Conservation (phyloP, 352 stramenopile genomes). For the Pythium phragmitis region DNA sequence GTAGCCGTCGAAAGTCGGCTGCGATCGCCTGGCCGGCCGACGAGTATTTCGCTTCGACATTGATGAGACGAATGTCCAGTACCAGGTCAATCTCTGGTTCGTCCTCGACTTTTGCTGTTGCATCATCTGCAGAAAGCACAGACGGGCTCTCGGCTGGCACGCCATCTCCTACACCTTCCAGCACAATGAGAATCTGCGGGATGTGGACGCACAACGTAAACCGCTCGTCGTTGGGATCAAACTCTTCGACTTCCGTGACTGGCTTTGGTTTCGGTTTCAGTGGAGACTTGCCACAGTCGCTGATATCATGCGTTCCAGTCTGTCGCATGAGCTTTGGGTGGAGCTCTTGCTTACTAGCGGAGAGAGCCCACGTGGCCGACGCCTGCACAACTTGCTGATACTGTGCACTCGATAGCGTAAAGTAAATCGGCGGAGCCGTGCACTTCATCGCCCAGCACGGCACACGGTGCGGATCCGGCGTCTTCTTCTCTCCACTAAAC, state of each 20-base stretch:
- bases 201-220: slow-evolving; percentile 65
- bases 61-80: slow-evolving; percentile 55
- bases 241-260: slow-evolving; percentile 25
- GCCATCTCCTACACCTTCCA: slow-evolving; percentile 42
- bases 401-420: slow-evolving; percentile 63
- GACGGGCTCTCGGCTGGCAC: not conserved
- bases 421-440: slow-evolving; percentile 68
- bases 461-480: slow-evolving; percentile 30
- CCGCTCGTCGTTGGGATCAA: slow-evolving; percentile 61
- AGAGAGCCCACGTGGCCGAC: slow-evolving; percentile 53
- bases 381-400: slow-evolving; percentile 67
- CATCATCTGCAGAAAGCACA: too few relatives aligned
- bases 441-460: slow-evolving; percentile 65
- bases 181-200: slow-evolving; percentile 59
- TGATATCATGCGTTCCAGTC: slow-evolving; percentile 12
- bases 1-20: slow-evolving; percentile 43
- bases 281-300: not conserved
- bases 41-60: slow-evolving; percentile 64
- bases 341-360: slow-evolving; percentile 19
- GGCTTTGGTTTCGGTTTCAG: slow-evolving; percentile 8
- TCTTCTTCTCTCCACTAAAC: slow-evolving; percentile 59
- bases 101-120: not conserved
- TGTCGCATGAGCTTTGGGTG: slow-evolving; percentile 20
- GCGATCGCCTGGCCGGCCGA: slow-evolving; percentile 48
- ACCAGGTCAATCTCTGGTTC: slow-evolving; percentile 53